Evolutionary conservation across 371 early-diverging fungal genomes (phyloP).

Genomic region (Ordospora pajunii): DNA sequence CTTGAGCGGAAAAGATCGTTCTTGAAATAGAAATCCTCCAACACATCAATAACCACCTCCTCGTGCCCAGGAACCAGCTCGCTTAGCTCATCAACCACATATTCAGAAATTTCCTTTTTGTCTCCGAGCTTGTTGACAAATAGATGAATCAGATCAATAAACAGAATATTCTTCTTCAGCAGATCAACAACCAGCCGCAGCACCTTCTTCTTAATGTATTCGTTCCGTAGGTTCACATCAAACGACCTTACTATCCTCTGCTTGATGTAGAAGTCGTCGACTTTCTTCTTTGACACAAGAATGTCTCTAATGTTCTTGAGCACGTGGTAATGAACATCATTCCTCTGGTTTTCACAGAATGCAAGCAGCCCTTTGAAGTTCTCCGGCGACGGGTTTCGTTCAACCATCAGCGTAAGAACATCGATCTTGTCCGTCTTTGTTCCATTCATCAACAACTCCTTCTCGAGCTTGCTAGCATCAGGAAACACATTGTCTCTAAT

Average conservation of each 20-base stretch:
- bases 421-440: slow-evolving; percentile 48
- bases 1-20: slow-evolving; percentile 41
- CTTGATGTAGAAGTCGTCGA: slow-evolving; percentile 30
- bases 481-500: not conserved
- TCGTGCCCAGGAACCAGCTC: slow-evolving; percentile 1
- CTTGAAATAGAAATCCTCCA: slow-evolving; percentile 54
- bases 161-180: slow-evolving; percentile 22
- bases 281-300: slow-evolving; percentile 17
- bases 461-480: slow-evolving; percentile 42
- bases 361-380: slow-evolving; percentile 40
- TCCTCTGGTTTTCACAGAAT: slow-evolving; percentile 43
- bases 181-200: slow-evolving; percentile 28
- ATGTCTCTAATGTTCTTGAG: slow-evolving; percentile 46
- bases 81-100: slow-evolving; percentile 10
- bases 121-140: slow-evolving; percentile 41
- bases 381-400: slow-evolving; percentile 22
- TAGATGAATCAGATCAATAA: slow-evolving; percentile 34
- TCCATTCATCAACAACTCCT: slow-evolving; percentile 38
- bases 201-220: slow-evolving; percentile 47
- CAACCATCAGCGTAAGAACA: slow-evolving; percentile 20
- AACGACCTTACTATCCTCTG: slow-evolving; percentile 37
- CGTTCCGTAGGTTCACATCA: slow-evolving; percentile 36
- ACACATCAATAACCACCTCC: slow-evolving; percentile 20
- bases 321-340: slow-evolving; percentile 40
- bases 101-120: slow-evolving; percentile 10